phyloP scores from a whole-genome alignment of 495 filamentous ascomycete genomes.

The Choiromyces venosus region DNA sequence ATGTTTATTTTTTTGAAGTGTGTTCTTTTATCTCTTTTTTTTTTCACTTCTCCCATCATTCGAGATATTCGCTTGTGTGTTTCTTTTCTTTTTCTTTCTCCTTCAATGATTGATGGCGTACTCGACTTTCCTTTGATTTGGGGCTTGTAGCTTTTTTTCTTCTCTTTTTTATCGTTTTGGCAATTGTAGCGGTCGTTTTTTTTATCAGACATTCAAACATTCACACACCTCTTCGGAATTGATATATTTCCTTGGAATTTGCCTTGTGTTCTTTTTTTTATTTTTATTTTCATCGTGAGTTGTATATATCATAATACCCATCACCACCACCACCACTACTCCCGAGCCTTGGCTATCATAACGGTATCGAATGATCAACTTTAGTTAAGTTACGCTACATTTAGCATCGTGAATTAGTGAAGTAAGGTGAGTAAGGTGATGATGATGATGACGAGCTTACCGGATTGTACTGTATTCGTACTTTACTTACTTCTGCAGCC shows the following conservation, averaged over 20 bases:
- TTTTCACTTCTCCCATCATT: neutral
- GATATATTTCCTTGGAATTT: neutral
- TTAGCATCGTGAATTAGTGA: too few relatives aligned
- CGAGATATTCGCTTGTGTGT: neutral
- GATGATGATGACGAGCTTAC: neutral
- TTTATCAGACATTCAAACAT: neutral
- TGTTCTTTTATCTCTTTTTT: neutral
- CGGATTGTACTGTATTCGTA: neutral
- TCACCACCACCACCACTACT: neutral
- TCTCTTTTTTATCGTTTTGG: neutral
- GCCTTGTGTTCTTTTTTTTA: neutral
- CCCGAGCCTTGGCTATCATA: neutral
- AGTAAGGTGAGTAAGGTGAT: neutral
- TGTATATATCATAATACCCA: slow-evolving; percentile 1
- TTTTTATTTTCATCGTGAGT: neutral
- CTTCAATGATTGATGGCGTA: slow-evolving; percentile 1
- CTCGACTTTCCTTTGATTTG: neutral
- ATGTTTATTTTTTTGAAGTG: neutral
- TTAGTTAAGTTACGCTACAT: neutral
- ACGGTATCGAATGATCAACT: too few relatives aligned
- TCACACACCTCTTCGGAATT: neutral
- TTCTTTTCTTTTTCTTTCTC: neutral
- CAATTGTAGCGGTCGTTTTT: neutral
- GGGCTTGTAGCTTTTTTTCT: neutral
- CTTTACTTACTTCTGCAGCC: neutral